These are phyloP conservation scores for Micromonas pusilla DNA, from an alignment of 139 green algal species.

Conservation along the genomic window DNA sequence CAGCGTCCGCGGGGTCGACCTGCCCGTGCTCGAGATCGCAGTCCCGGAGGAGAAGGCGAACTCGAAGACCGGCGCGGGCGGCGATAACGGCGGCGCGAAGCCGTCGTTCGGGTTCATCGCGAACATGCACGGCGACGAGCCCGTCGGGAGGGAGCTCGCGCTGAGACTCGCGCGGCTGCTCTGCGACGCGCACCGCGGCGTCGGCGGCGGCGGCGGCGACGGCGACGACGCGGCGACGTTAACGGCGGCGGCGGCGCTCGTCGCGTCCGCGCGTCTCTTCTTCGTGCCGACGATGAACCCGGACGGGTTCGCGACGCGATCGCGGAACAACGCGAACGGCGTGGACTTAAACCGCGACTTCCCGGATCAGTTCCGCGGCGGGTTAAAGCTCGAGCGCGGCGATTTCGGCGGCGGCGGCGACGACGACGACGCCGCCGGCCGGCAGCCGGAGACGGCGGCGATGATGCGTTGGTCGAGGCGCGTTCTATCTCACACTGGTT, in stretches of 20 bases:
- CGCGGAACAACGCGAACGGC: conserved; percentile 22
- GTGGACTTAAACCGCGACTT: conserved; percentile 85
- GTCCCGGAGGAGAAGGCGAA: neutral
- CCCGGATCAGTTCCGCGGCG: conserved; percentile 49
- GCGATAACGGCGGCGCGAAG: neutral
- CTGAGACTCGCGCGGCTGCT: conserved; percentile 61
- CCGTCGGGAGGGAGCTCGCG: conserved; percentile 60
- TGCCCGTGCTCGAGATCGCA: neutral
- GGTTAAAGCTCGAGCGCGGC: neutral
- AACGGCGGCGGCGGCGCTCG: conserved; percentile 20
- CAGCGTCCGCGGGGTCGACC: neutral
- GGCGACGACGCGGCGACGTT: neutral
- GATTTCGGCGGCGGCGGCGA: neutral
- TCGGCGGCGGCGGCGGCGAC: neutral
- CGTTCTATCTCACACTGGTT: too few relatives aligned
- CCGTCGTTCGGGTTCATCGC: conserved; percentile 1
- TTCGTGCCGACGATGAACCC: conserved; percentile 75
- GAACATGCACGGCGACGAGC: conserved; percentile 79
- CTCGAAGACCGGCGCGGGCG: neutral
- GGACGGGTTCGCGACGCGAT: conserved; percentile 61
- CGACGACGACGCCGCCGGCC: neutral
- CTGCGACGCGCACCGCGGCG: conserved; percentile 45
- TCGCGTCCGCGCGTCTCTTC: conserved; percentile 51
- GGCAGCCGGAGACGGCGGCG: conserved; percentile 32
- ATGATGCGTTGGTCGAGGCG: conserved; percentile 29